Evolutionary conservation across 2,329 filamentous ascomycete genomes (phyloP).

Genomic region (Apiospora kogelbergensis): DNA sequence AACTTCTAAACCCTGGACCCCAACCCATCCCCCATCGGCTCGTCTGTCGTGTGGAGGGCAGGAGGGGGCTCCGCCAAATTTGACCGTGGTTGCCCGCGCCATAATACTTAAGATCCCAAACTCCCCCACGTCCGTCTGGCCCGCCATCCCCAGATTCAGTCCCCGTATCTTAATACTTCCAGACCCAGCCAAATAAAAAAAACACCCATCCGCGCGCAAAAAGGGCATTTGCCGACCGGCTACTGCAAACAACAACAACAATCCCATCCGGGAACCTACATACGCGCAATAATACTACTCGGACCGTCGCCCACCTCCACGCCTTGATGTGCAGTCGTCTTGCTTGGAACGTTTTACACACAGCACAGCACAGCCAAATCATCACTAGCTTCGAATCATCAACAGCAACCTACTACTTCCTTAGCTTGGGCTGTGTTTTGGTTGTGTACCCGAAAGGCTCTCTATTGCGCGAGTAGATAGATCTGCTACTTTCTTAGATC

Average conservation of each 20-base stretch:
- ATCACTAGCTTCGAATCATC: conserved; percentile 4
- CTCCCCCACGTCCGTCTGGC: conserved; percentile 5
- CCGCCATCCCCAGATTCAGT: conserved; percentile 9
- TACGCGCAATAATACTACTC: not conserved
- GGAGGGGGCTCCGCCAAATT: not conserved
- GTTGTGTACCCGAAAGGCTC: not conserved
- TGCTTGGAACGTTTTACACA: not conserved
- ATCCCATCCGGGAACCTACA: not conserved
- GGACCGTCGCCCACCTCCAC: not conserved
- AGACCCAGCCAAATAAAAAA: not conserved
- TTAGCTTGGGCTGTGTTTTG: not conserved
- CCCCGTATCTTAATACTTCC: conserved; percentile 2
- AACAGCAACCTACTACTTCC: not conserved
- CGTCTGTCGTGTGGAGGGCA: conserved; percentile 1
- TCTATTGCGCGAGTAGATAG: not conserved
- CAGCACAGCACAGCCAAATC: not conserved
- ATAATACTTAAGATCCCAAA: conserved; percentile 8
- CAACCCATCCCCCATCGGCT: too few species aligned
- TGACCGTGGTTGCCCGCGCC: not conserved
- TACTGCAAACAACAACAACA: not conserved
- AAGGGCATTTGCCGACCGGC: not conserved
- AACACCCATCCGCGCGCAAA: conserved; percentile 1
- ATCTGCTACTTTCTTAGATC: not conserved
- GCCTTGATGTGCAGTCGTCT: too few species aligned
- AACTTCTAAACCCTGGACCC: not conserved